phyloP scores from a whole-genome alignment of 2,329 filamentous ascomycete genomes.

The Penicillium paneum region DNA sequence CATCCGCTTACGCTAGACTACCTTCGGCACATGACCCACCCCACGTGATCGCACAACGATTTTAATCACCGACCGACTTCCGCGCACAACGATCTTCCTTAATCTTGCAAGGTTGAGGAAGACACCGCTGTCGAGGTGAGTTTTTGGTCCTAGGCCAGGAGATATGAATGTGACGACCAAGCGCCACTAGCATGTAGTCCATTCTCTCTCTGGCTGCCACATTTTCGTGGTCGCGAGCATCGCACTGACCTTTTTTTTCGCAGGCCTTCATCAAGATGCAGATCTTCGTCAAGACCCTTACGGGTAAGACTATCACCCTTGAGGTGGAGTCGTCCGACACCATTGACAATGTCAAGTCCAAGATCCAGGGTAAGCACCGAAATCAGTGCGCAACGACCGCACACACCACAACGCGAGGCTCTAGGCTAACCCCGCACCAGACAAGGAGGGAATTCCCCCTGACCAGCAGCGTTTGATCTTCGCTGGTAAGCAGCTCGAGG shows the following conservation, averaged over 20 bases:
- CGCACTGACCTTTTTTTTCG: constrained; percentile 16
- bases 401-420: background rate
- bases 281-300: constrained; percentile 66
- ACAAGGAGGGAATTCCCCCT: constrained; percentile 99
- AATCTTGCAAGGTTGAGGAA: constrained; percentile 55
- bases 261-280: constrained; percentile 51
- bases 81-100: constrained; percentile 25
- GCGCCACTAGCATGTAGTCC: background rate
- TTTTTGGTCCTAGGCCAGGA: constrained; percentile 7
- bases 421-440: constrained; percentile 43
- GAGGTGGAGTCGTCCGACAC: constrained; percentile 99
- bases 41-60: constrained; percentile 43
- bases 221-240: background rate
- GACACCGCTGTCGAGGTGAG: constrained; percentile 60
- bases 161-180: constrained; percentile 6
- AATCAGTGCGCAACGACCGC: background rate
- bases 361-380: constrained; percentile 62
- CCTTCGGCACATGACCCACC: background rate
- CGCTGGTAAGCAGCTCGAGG: constrained; percentile 99
- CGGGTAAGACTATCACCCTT: constrained; percentile 99
- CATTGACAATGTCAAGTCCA: constrained; percentile 99
- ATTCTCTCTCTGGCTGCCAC: background rate
- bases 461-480: constrained; percentile 99
- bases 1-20: background rate
- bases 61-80: constrained; percentile 34